Percentiles rank a stretch among this genome's conserved stretches.
Evolutionary conservation across 1,284 basidiomycete genomes (phyloP).

Genomic region (Pseudozyma tsukubaensis): DNA sequence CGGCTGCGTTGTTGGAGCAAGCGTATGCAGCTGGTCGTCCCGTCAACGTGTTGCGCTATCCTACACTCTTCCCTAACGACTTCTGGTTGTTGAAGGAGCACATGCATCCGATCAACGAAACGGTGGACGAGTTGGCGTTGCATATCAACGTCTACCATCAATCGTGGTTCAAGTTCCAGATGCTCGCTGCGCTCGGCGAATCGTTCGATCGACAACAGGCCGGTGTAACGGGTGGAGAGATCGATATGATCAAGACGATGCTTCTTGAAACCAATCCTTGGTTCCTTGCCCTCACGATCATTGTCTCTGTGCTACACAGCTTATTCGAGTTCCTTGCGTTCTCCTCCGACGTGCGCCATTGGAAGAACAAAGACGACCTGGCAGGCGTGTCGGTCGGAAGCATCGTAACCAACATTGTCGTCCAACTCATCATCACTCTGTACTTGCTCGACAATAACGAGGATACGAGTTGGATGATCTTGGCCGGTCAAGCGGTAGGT

Average conservation of each 20-base stretch:
- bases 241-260: conserved; percentile 57
- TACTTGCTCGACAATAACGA: conserved; percentile 95
- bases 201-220: conserved; percentile 77
- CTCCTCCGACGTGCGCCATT: conserved; percentile 86
- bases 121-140: conserved; percentile 74
- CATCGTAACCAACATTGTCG: conserved; percentile 89
- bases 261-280: conserved; percentile 85
- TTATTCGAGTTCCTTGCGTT: conserved; percentile 72
- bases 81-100: conserved; percentile 76
- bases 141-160: conserved; percentile 86
- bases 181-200: conserved; percentile 65
- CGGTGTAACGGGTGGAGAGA: conserved; percentile 79
- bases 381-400: conserved; percentile 73
- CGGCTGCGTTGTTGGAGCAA: conserved; percentile 13
- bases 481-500: conserved; percentile 81
- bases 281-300: conserved; percentile 78
- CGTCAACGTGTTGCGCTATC: conserved; percentile 67
- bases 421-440: conserved; percentile 82
- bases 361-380: conserved; percentile 84
- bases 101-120: conserved; percentile 68
- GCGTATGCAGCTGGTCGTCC: conserved; percentile 20
- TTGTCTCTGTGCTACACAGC: conserved; percentile 87
- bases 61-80: conserved; percentile 91
- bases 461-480: conserved; percentile 94
- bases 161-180: conserved; percentile 67